Evolutionary conservation across 1,139 yeast genomes (phyloP).

Genomic region (Suhomyces ambrosiae): DNA sequence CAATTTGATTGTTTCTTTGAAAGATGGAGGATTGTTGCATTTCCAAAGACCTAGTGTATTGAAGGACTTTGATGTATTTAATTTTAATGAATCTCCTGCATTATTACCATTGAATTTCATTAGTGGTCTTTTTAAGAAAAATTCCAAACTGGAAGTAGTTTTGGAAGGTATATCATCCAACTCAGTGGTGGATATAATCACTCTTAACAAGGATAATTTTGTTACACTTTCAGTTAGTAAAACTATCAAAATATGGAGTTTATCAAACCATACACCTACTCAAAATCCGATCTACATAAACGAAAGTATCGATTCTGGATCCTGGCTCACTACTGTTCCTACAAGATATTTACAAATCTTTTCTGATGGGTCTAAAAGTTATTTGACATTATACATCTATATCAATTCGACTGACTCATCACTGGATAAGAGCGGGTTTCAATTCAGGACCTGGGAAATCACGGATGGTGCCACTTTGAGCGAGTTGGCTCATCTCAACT

Average conservation of each 20-base stretch:
- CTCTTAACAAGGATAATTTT: slow-evolving; percentile 15
- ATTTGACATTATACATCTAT: slow-evolving; percentile 22
- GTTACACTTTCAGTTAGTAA: slow-evolving; percentile 47
- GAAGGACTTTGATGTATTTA: slow-evolving; percentile 48
- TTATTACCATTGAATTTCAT: slow-evolving; percentile 42
- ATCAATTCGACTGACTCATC: slow-evolving; percentile 10
- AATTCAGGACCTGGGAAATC: slow-evolving; percentile 27
- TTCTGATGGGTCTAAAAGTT: slow-evolving; percentile 14
- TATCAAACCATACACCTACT: slow-evolving; percentile 32
- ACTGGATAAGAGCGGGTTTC: slow-evolving; percentile 24
- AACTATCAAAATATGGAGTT: slow-evolving; percentile 58
- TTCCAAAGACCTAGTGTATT: slow-evolving; percentile 41
- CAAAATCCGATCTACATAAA: slow-evolving; percentile 23
- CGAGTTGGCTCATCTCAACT: slow-evolving; percentile 31
- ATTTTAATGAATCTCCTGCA: slow-evolving; percentile 61
- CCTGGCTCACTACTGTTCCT: slow-evolving; percentile 39
- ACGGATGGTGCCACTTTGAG: slow-evolving; percentile 23
- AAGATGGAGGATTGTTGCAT: slow-evolving; percentile 72
- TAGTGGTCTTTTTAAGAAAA: slow-evolving; percentile 25
- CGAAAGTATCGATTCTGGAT: slow-evolving; percentile 17
- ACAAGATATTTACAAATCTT: slow-evolving; percentile 31
- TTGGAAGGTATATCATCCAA: slow-evolving; percentile 35
- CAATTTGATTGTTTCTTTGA: slow-evolving; percentile 56
- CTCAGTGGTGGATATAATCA: slow-evolving; percentile 35
- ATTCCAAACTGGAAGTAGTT: slow-evolving; percentile 17